Evolutionary conservation across 192 early-diverging fungal genomes (phyloP), one percentile per base, ranked within the genome.

Genomic region (Coemansia sp.): DNA sequence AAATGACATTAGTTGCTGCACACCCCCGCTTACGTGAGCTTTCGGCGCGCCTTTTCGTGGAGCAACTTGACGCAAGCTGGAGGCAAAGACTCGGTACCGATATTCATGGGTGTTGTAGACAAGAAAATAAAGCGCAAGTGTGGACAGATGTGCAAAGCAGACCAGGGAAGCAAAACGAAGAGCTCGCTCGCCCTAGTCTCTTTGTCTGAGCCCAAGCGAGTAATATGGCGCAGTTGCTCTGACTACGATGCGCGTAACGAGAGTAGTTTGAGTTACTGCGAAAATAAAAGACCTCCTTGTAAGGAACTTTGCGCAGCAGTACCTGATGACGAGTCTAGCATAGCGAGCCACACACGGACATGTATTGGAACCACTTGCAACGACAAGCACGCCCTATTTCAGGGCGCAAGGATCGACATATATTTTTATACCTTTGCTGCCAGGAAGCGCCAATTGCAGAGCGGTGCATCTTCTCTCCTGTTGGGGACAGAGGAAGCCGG

Each of bases 1-100:
- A 17, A 8, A 64, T 23, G 59, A 2, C 10, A 6, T 42, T 32
- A 47, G 46, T 2, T 52, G 49, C 49, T 52, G 19, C 19, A 26
- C 19, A 21, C 19, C 23, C 23, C 40, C 8, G 49, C 73, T 52
- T 75, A 75, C 67, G 80, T 75, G 26, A 83, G 69, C 53, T 72
- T 74, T 3, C 70, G 72, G 42, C 80, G 80, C 4, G 73, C 26
- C 64, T 83, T 83, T 52, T 77, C 80, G 59, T 78, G 75, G 3
- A 83, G 70, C 32, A 83, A 66, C 57, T 75, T 77, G 26, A 68
- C 37, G 58, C 80, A 78, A 3, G 80, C 80, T 33, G 63, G 76
- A 8, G 80, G 67, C 39, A 83, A 61, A 8, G 44, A n/a, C 13
- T 74, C 72, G 19, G 17, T 44, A 23, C 33, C 38, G 70, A 61